These are phyloP conservation scores for Aspergillus intermedius DNA, from an alignment of 2,329 filamentous ascomycete species.

Conservation along the genomic window DNA sequence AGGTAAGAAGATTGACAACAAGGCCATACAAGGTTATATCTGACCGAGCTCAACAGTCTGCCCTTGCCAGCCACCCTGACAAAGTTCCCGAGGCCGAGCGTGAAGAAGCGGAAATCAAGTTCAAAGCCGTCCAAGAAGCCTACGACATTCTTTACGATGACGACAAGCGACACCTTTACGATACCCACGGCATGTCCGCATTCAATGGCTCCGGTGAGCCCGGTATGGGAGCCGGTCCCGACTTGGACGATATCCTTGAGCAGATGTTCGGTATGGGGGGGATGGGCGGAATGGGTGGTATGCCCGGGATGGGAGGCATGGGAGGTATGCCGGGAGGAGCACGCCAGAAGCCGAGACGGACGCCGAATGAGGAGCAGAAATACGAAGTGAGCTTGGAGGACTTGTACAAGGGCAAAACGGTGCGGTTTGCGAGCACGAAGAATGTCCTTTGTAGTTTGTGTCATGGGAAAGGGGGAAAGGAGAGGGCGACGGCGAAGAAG, in stretches of 20 bases:
- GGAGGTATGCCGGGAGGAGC: conserved; percentile 29
- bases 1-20: conserved; percentile 49
- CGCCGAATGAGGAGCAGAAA: conserved; percentile 77
- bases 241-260: conserved; percentile 85
- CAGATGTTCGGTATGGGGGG: conserved; percentile 67
- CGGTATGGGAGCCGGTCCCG: conserved; percentile 55
- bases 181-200: conserved; percentile 89
- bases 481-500: conserved; percentile 75
- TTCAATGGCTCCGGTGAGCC: conserved; percentile 72
- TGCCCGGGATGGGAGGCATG: conserved; percentile 51
- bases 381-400: conserved; percentile 91
- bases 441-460: conserved; percentile 82
- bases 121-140: conserved; percentile 87
- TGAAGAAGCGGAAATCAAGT: conserved; percentile 77
- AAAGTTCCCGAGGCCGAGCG: conserved; percentile 85
- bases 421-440: conserved; percentile 93
- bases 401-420: conserved; percentile 96
- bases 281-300: conserved; percentile 52
- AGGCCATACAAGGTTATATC: background rate
- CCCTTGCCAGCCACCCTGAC: conserved; percentile 84
- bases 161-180: conserved; percentile 85
- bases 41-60: conserved; percentile 52
- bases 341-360: conserved; percentile 50
- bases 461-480: conserved; percentile 84
- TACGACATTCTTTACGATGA: conserved; percentile 98